Base-by-base conservation (phyloP, 106 monocot species). In the Hemerocallis citrina region DNA sequence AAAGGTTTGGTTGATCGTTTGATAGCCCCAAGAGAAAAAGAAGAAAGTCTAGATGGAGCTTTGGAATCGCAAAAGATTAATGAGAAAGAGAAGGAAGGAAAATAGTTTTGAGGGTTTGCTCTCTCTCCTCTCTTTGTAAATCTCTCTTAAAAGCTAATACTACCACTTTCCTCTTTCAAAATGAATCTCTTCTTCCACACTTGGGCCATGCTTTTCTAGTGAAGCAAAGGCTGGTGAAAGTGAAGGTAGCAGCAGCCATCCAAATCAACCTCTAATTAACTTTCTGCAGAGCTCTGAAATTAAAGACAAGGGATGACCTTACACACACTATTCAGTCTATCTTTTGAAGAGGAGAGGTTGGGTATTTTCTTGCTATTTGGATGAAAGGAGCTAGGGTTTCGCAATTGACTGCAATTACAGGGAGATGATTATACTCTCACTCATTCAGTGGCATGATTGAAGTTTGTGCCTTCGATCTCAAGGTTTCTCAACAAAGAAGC, bases 381-480 rank as follows among this genome's bases (percentile, higher is more conserved):
- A 44, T 61, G 43, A 44, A 30, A 15, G n/a, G 4, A 50, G 50
- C 6, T 8, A 25, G 24, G 43, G 25, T 44, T 61, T 61, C 27
- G 28, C 57, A 61, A 27, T 61, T 41, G 22, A 20, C 28, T 61
- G 43, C 27, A 42, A 61, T 44, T 28, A 61, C 61, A 44, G 61
- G 61, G 28, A 61, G 61, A 61, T 44, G 61, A 61, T 61, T 61
- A 44, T 31, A 57, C 35, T 35, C 22, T 35, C 57, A 21, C 20
- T 19, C 47, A n/a, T 47, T 22, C 19, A 3, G 20, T 36, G 19
- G 21, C 35, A 43, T 41, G 41, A 61, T 61, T 61, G 61, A 44
- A 43, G 44, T 61, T 61, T 43, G 61, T 61, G 61, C 43, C 61
- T 61, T 61, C 43, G n/a, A 61, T 44, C 40, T 43, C 29, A 43